These are phyloP conservation scores for Globisporangium parvum DNA, from an alignment of 352 stramenopile species.

Conservation along the genomic window DNA sequence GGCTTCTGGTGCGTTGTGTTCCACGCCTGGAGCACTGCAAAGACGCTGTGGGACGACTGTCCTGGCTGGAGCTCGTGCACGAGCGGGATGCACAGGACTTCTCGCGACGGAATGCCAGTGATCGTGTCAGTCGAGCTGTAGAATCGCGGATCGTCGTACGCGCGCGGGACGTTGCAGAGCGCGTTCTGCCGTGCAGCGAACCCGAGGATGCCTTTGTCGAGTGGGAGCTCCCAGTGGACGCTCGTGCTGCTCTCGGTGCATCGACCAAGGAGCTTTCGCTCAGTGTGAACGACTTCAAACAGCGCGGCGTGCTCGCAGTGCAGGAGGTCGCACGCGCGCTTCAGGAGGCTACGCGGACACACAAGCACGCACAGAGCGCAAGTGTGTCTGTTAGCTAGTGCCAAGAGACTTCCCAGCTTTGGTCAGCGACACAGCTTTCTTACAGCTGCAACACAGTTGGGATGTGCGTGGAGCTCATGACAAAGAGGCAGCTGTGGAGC, in stretches of 20 bases:
- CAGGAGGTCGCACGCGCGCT: slow-evolving; percentile 49
- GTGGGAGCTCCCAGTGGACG: slow-evolving; percentile 51
- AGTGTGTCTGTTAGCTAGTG: neutral
- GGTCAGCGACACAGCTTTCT: too few species aligned
- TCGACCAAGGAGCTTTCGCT: slow-evolving; percentile 25
- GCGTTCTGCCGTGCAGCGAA: slow-evolving; percentile 43
- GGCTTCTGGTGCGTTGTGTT: slow-evolving; percentile 68
- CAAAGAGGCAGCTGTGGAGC: slow-evolving; percentile 57
- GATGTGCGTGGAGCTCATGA: slow-evolving; percentile 48
- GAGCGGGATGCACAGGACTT: slow-evolving; percentile 64
- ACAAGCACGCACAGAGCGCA: neutral
- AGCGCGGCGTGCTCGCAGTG: slow-evolving; percentile 68
- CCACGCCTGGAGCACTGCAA: slow-evolving; percentile 62
- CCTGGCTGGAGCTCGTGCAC: slow-evolving; percentile 42
- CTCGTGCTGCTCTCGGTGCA: slow-evolving; percentile 33
- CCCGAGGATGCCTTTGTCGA: slow-evolving; percentile 66
- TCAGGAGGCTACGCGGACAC: slow-evolving; percentile 27
- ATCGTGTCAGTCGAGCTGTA: slow-evolving; percentile 72
- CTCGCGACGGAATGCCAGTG: slow-evolving; percentile 44
- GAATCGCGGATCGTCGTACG: slow-evolving; percentile 70
- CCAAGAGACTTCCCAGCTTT: too few species aligned
- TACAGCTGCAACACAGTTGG: slow-evolving; percentile 30
- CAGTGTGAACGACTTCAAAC: slow-evolving; percentile 48
- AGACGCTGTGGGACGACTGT: slow-evolving; percentile 30
- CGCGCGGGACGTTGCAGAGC: slow-evolving; percentile 53